Evolutionary conservation across 2,329 filamentous ascomycete species (phyloP).

Genomic region (Anthostomella pinea): DNA sequence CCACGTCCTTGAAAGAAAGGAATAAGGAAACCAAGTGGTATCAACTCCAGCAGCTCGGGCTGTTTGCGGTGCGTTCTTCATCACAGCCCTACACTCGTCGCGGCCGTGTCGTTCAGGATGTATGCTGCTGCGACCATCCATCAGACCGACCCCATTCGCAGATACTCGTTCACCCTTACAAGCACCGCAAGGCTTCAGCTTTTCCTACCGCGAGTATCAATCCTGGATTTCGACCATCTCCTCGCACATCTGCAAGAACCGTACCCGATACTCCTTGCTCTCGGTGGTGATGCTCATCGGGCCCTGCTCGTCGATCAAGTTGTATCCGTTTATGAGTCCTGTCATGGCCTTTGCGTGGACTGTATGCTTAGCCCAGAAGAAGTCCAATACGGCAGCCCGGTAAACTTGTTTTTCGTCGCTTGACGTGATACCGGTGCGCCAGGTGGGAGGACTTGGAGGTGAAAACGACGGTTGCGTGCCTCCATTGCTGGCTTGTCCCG

Average conservation of each 20-base stretch:
- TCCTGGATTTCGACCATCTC: slow-evolving; percentile 37
- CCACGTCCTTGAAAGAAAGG: no score
- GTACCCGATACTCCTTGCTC: slow-evolving; percentile 62
- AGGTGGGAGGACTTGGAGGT: slow-evolving; percentile 41
- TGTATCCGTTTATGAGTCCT: slow-evolving; percentile 61
- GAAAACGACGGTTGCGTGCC: slow-evolving; percentile 32
- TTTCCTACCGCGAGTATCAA: no score
- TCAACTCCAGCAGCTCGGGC: no score
- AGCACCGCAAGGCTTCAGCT: no score
- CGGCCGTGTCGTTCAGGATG: no score
- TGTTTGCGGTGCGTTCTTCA: no score
- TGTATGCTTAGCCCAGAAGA: slow-evolving; percentile 77
- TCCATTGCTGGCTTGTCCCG: slow-evolving; percentile 8
- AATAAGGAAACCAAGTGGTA: no score
- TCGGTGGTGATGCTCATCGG: slow-evolving; percentile 75
- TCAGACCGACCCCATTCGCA: no score
- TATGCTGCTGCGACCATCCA: no score
- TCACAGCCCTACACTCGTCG: no score
- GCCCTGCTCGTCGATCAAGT: slow-evolving; percentile 59
- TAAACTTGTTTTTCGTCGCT: slow-evolving; percentile 65
- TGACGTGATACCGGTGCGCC: slow-evolving; percentile 61
- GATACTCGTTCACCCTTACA: no score
- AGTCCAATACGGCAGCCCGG: slow-evolving; percentile 66
- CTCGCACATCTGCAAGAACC: slow-evolving; percentile 49
- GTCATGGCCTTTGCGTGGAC: slow-evolving; percentile 65